These are phyloP conservation scores for Fennellomyces sp. DNA, from an alignment of 371 early-diverging fungal species.

Conservation along the genomic window DNA sequence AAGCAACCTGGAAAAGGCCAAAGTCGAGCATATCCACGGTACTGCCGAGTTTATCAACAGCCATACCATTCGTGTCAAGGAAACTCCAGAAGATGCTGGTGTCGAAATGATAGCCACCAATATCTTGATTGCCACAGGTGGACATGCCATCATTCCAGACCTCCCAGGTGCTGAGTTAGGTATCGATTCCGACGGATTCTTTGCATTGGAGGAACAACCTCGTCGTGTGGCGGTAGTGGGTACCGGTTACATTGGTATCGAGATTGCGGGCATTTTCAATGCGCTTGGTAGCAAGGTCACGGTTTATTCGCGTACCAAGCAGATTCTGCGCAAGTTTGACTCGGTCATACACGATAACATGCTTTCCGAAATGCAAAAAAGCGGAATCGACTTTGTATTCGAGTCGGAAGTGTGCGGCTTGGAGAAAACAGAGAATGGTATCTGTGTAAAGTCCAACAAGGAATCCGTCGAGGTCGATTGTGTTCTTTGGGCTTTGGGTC, in stretches of 20 bases:
- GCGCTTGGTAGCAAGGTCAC: conserved; percentile 82
- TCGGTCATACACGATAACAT: conserved; percentile 80
- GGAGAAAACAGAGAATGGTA: background rate
- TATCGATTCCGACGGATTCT: conserved; percentile 94
- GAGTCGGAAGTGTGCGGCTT: conserved; percentile 55
- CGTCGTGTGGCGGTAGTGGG: conserved; percentile 88
- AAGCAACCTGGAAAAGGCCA: conserved; percentile 81
- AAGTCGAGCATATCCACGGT: conserved; percentile 82
- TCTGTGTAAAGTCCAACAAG: conserved; percentile 30
- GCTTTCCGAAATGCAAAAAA: conserved; percentile 69
- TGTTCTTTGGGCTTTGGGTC: conserved; percentile 89
- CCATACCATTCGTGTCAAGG: conserved; percentile 67
- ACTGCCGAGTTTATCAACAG: conserved; percentile 77
- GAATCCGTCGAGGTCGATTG: conserved; percentile 62
- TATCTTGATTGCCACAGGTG: conserved; percentile 88
- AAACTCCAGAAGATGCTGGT: conserved; percentile 10
- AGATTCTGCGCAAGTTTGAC: conserved; percentile 91
- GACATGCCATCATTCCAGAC: conserved; percentile 68
- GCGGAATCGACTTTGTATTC: conserved; percentile 74
- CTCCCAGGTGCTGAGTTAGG: conserved; percentile 86
- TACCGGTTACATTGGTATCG: conserved; percentile 91
- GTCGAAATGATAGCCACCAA: conserved; percentile 64
- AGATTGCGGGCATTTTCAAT: conserved; percentile 93
- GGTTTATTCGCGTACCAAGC: conserved; percentile 80
- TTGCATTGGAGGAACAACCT: conserved; percentile 87